These are phyloP conservation scores for Lepiota subincarnata DNA, from an alignment of 768 basidiomycete species.

Conservation along the genomic window DNA sequence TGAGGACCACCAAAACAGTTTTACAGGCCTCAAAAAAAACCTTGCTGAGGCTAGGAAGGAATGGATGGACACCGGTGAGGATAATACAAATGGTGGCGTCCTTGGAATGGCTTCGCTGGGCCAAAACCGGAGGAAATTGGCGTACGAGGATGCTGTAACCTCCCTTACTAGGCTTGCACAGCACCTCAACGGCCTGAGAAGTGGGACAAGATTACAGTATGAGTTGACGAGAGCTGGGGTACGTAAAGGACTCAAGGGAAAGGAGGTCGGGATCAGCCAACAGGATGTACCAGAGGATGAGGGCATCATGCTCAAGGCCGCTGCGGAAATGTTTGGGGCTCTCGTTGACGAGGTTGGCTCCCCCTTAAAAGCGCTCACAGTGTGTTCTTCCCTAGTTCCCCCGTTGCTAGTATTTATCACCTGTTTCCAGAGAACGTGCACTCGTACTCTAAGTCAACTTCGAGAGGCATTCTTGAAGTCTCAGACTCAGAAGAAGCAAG, in stretches of 20 bases:
- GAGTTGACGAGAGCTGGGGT: conserved; percentile 66
- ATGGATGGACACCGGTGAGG: conserved; percentile 40
- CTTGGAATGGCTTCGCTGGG: conserved; percentile 9
- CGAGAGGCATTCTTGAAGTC: conserved; percentile 59
- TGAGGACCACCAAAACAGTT: conserved; percentile 81
- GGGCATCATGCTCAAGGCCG: conserved; percentile 49
- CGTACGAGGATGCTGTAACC: conserved; percentile 84
- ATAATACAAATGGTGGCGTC: conserved; percentile 13
- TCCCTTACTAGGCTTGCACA: conserved; percentile 89
- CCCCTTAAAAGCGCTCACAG: conserved; percentile 70
- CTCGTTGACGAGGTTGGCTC: conserved; percentile 77
- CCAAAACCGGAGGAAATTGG: conserved; percentile 36
- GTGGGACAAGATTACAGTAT: conserved; percentile 79
- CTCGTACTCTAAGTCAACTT: conserved; percentile 55
- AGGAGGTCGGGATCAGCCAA: conserved; percentile 7
- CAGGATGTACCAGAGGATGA: conserved; percentile 24
- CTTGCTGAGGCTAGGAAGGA: conserved; percentile 87
- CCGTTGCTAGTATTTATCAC: not conserved
- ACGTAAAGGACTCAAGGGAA: conserved; percentile 18
- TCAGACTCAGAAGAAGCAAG: conserved; percentile 22
- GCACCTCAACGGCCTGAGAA: conserved; percentile 85
- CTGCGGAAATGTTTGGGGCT: conserved; percentile 73
- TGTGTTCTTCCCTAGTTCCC: conserved; percentile 29
- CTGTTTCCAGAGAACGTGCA: conserved; percentile 51
- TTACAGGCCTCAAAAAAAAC: conserved; percentile 84